A percentile compares a stretch with the other conserved stretches of the same genome.
Conservation (phyloP, 1,284 basidiomycete species). For the Cystobasidium sp. region DNA sequence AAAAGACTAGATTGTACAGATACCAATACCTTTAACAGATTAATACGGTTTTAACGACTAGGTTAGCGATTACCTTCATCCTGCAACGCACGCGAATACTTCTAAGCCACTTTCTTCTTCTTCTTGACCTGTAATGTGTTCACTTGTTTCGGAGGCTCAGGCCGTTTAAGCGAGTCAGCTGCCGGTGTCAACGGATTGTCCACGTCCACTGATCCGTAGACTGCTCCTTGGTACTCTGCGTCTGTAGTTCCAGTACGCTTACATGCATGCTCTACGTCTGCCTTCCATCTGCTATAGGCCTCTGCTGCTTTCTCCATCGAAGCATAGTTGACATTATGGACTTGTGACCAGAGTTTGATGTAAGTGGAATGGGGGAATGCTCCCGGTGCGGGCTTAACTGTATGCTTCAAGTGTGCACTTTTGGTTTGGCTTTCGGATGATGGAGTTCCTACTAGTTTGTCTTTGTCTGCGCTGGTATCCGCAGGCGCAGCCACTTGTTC, state of each 20-base stretch:
- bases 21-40: too few species aligned
- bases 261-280: slow-evolving; percentile 11
- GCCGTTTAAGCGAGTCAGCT: slow-evolving; percentile 8
- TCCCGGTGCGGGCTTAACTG: neutral
- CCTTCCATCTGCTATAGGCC: slow-evolving; percentile 5
- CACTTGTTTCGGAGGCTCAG: slow-evolving; percentile 37
- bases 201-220: slow-evolving; percentile 18
- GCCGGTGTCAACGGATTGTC: slow-evolving; percentile 27
- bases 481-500: neutral
- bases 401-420: neutral
- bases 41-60: too few species aligned
- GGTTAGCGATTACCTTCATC: neutral
- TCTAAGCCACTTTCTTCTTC: slow-evolving; percentile 46
- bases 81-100: neutral
- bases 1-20: too few species aligned
- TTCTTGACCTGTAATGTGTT: slow-evolving; percentile 51
- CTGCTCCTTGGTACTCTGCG: slow-evolving; percentile 8
- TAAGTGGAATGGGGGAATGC: slow-evolving; percentile 47
- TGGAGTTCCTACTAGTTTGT: neutral
- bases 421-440: neutral
- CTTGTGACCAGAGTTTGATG: slow-evolving; percentile 50
- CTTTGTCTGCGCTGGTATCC: too few species aligned
- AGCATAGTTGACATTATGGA: slow-evolving; percentile 52
- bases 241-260: slow-evolving; percentile 6
- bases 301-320: neutral